Base-by-base conservation (phyloP, 306 rosid genomes). In the Citrullus colocynthis region DNA sequence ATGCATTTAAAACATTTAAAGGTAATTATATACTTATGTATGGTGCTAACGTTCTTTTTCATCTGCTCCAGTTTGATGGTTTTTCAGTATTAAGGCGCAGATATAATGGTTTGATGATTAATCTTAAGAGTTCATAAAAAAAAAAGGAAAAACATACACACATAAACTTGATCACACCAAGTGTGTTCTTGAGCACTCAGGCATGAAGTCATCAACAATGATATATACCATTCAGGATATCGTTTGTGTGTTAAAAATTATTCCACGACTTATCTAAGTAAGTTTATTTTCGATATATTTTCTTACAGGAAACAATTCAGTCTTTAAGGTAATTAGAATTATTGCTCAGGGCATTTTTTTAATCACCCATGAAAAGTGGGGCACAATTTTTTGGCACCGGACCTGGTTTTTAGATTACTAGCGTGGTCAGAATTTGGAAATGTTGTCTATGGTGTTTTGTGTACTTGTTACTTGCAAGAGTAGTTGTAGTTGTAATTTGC, bases 1-100 rank as follows among this genome's bases (percentile, higher is more conserved):
- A 77, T 78, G 84, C 92, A 63, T 86, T 65, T 56, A 88, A 86
- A 85, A 81, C 90, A 71, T 88, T 87, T 83, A 95, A 90, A 90
- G 97, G 97, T 93, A 79, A 45, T 58, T 44, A 6, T 13, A 44
- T 44, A 12, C 42, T 21, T 73, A 48, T 11, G 17, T 61, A 44
- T 60, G 44, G 24, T 78, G 28, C 17, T 30, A 18, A 21, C 9
- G 37, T 76, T 56, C 13, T 75, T 75, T 75, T 59, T 56, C 24
- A 52, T 74, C 44, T 74, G 45, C 41, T 21, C 59, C 77, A 48
- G 20, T 49, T 73, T 49, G 42, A 73, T 73, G 58, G 21, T 2
- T 48, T 6, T 73, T 34, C 61, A 14, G 42, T 48, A 58, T 73
- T 51, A 49, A 32, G 60, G 44, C 15, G 55, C 77, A 6, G 56